phyloP scores from a whole-genome alignment of 1,284 basidiomycete genomes.

The Marasmius sp. region DNA sequence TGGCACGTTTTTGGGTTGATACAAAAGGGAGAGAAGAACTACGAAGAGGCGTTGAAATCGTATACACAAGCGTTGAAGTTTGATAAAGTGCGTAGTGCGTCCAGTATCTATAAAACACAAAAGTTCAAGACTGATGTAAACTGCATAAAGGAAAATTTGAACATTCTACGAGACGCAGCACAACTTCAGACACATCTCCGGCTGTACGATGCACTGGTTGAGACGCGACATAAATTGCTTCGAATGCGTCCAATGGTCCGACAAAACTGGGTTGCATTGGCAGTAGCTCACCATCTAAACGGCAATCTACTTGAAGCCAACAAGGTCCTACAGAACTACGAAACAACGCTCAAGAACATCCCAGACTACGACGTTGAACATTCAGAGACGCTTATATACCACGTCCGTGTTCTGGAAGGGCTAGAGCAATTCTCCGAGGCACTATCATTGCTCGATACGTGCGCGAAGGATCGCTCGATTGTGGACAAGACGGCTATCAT shows the following conservation, averaged over 20 bases:
- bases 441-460: slow-evolving; percentile 61
- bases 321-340: slow-evolving; percentile 72
- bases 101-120: neutral
- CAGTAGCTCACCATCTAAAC: slow-evolving; percentile 86
- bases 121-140: slow-evolving; percentile 11
- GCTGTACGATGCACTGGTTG: slow-evolving; percentile 77
- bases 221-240: slow-evolving; percentile 83
- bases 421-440: slow-evolving; percentile 67
- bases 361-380: slow-evolving; percentile 82
- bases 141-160: slow-evolving; percentile 80
- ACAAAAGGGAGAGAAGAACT: slow-evolving; percentile 89
- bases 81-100: slow-evolving; percentile 68
- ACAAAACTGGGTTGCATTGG: slow-evolving; percentile 88
- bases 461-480: slow-evolving; percentile 64
- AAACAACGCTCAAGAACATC: slow-evolving; percentile 67
- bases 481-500: slow-evolving; percentile 73
- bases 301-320: slow-evolving; percentile 75
- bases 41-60: slow-evolving; percentile 86
- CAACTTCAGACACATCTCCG: slow-evolving; percentile 91
- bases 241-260: slow-evolving; percentile 82
- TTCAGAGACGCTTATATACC: slow-evolving; percentile 84
- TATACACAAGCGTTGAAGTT: slow-evolving; percentile 81
- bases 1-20: slow-evolving; percentile 98
- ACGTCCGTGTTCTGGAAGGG: slow-evolving; percentile 80
- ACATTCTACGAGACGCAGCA: slow-evolving; percentile 90